Evolutionary conservation across 352 stramenopile species (phyloP), one percentile per base, ranked within the genome.

Genomic region (Bremia lactucae): DNA sequence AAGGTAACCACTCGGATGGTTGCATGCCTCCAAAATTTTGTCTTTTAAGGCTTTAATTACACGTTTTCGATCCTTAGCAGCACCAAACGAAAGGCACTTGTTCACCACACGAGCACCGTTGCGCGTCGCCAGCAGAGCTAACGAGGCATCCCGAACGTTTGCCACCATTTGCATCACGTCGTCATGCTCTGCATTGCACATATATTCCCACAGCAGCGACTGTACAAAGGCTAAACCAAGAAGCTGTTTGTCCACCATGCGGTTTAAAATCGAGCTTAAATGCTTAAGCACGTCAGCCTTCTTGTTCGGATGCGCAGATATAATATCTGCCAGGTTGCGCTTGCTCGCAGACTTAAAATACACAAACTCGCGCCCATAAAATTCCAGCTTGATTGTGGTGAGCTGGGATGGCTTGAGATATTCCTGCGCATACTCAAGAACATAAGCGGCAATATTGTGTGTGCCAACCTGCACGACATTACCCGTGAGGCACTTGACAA

Each of bases 371-470:
- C 85, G 85, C 39, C 83, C 83, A 46, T 83, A 94, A 47, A 95
- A 93, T 55, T 95, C 80, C 31, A 95, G 73, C 55, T 87, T 90
- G 31, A 95, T 65, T 4, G 72, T 72, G 11, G 74, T 83, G 10
- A 95, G 62, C 58, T 90, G 77, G 73, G 88, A 66, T 61, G 78
- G 72, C 77, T 96, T 59, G 42, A 86, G 43, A 62, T 93, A 53
- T 49, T 87, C 76, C 78, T 97, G 57, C 49, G 55, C 57, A 65
- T 86, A 93, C 65, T 98, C 91, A 5, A 98, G 59, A 38, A 97
- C 87, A 35, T 94, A 83, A 36, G 92, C 83, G 11, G 81, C 93
- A 35, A 97, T 94, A 52, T 96, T 94, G 69, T 98, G 93, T 39
- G 96, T 96, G 21, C 73, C 90, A 14, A 98, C 57, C 48, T 94